phyloP scores from a whole-genome alignment of 345 rosid species.

The Eucalyptus urophylla region DNA sequence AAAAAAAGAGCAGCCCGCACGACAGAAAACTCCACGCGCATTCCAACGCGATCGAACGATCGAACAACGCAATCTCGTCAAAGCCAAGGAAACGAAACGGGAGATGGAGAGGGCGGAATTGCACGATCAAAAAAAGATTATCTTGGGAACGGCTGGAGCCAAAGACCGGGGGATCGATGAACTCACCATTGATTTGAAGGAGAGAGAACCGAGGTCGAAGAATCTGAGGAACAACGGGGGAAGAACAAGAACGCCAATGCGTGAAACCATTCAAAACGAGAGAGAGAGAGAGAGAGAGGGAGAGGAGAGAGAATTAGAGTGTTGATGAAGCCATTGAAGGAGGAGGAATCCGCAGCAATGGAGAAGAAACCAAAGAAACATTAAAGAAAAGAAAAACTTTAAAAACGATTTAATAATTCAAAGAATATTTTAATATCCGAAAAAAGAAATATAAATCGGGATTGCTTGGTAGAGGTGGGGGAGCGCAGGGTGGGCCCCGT shows the following conservation, averaged over 20 bases:
- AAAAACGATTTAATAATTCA: background rate
- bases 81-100: background rate
- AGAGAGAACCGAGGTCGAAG: slow-evolving; percentile 8
- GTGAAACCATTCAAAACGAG: background rate
- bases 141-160: background rate
- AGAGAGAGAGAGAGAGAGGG: background rate
- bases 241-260: background rate
- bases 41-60: background rate
- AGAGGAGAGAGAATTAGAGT: slow-evolving; percentile 3
- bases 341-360: slow-evolving; percentile 33
- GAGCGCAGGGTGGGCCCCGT: slow-evolving; percentile 27
- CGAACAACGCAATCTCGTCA: background rate
- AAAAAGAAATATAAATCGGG: background rate
- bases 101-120: background rate
- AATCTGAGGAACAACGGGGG: background rate
- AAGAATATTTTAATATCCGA: background rate
- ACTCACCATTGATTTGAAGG: slow-evolving; percentile 24
- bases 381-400: background rate
- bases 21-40: background rate
- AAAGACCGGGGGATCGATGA: background rate
- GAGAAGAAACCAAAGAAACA: slow-evolving; percentile 34
- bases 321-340: slow-evolving; percentile 24
- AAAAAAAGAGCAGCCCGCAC: background rate
- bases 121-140: background rate
- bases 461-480: slow-evolving; percentile 39